Evolutionary conservation across 2,329 filamentous ascomycete genomes (phyloP).

Genomic region (Ophiocordyceps camponoti-floridani): DNA sequence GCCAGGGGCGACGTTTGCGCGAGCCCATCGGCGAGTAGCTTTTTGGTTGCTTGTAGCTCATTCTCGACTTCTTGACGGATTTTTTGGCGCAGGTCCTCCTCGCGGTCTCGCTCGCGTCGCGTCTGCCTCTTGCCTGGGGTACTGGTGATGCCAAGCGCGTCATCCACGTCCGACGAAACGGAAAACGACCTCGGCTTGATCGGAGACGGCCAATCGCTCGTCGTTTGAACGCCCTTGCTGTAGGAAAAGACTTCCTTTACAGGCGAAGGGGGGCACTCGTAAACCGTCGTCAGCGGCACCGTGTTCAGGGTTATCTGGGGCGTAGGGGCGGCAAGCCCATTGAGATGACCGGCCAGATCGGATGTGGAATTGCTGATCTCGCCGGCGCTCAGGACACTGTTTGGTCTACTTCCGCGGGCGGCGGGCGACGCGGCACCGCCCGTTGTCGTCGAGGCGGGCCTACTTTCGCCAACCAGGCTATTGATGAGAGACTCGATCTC

Average conservation of each 20-base stretch:
- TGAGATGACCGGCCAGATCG: conserved; percentile 33
- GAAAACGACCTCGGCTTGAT: conserved; percentile 25
- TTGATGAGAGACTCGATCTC: conserved; percentile 78
- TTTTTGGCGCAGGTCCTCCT: conserved; percentile 76
- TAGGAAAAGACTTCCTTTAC: conserved; percentile 82
- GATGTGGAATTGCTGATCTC: conserved; percentile 63
- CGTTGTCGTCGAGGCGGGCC: conserved; percentile 49
- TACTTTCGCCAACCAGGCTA: conserved; percentile 62
- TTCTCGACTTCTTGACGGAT: conserved; percentile 83
- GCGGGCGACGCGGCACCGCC: conserved; percentile 47
- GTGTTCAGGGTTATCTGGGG: conserved; percentile 56
- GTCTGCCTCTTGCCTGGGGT: conserved; percentile 58
- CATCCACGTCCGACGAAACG: conserved; percentile 40
- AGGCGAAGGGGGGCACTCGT: conserved; percentile 60
- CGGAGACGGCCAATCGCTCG: conserved; percentile 49
- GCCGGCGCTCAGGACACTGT: conserved; percentile 67
- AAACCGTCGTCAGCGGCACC: conserved; percentile 55
- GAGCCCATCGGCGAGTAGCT: conserved; percentile 30
- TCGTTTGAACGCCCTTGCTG: conserved; percentile 90
- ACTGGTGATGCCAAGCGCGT: conserved; percentile 31
- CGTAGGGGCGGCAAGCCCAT: conserved; percentile 19
- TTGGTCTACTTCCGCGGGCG: conserved; percentile 57
- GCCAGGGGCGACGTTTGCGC: conserved; percentile 7
- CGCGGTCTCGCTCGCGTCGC: conserved; percentile 60
- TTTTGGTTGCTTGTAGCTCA: conserved; percentile 60